A percentile compares a stretch with the other conserved stretches of the same genome.
These are phyloP conservation scores for Acer yangbiense DNA, from an alignment of 345 rosid genomes.

Conservation along the genomic window DNA sequence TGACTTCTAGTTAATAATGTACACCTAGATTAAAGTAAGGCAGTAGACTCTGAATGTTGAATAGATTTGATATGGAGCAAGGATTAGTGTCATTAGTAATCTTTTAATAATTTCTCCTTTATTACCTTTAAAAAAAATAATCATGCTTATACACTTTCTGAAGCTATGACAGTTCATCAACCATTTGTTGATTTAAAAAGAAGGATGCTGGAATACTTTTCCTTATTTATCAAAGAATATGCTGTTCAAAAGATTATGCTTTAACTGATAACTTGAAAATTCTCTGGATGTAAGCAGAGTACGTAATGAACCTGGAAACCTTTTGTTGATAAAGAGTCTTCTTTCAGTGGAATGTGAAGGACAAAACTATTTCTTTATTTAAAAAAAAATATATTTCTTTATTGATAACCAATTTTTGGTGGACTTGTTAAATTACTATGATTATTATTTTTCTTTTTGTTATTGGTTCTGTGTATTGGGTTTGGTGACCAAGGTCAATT, in stretches of 20 bases:
- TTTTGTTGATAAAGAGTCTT: not conserved
- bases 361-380: too few species aligned
- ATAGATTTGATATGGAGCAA: not conserved
- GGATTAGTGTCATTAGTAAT: constrained; percentile 5
- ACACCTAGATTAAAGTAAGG: not conserved
- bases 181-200: not conserved
- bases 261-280: not conserved
- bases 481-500: not conserved
- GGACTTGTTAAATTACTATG: not conserved
- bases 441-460: not conserved
- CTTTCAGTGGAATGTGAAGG: not conserved
- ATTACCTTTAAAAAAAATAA: too few species aligned
- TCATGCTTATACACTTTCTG: not conserved
- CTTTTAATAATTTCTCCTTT: not conserved
- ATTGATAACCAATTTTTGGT: not conserved
- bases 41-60: not conserved
- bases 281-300: not conserved
- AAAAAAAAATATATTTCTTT: not conserved
- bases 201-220: not conserved
- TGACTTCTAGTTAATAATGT: not conserved
- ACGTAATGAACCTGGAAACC: not conserved
- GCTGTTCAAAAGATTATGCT: not conserved
- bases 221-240: not conserved
- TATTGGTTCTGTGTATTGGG: not conserved
- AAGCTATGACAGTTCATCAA: not conserved